Evolutionary conservation across 129 eudicot genomes (phyloP), one percentile per base, ranked within the genome.

Genomic region (Arctium lappa): DNA sequence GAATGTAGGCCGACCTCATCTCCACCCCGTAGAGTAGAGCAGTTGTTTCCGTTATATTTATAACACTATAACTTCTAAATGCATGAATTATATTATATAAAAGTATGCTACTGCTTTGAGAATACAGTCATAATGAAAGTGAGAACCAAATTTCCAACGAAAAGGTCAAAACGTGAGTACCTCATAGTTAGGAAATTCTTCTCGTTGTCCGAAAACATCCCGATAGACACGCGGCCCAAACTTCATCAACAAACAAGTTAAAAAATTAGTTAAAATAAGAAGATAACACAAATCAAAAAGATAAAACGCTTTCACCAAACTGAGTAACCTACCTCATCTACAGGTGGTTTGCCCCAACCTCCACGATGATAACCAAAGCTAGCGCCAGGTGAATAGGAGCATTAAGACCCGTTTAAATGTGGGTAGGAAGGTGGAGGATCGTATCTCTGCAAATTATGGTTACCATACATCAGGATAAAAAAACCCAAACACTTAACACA

Each of bases 321-420:
- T 18, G 36, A 27, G 27, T 8, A 15, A 80, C 87, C 37, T 86
- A 96, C 99, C 74, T 96, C 99, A 83, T 96, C 99, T 71, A 96
- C 99, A 85, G 99, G 99, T 76, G 99, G 99, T 76, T 93, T 96
- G 18, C 99, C 99, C 99, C 99, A 96, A 77, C 97, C 99, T 69
- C 98, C 98, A 85, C 94, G 97, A 82, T 94, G 98, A 65, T 96
- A 96, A 69, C 99, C 99, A 86, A 96, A 96, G 82, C 89, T 88
- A 46, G 99, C 99, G 48, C 99, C 98, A 76, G 87, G 85, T 22
- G 94, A 83, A 90, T 92, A 80, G 97, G 97, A 30, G 97, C 97
- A 86, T 92, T 92, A 32, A 92, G 85, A 13, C 97, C 97, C 1
- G 94, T 92, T 92, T 53, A 92, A 80, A 53, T 88, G 91, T 42